Evolutionary conservation across 495 filamentous ascomycete genomes (phyloP).

Genomic region (Podospora pseudocomata): DNA sequence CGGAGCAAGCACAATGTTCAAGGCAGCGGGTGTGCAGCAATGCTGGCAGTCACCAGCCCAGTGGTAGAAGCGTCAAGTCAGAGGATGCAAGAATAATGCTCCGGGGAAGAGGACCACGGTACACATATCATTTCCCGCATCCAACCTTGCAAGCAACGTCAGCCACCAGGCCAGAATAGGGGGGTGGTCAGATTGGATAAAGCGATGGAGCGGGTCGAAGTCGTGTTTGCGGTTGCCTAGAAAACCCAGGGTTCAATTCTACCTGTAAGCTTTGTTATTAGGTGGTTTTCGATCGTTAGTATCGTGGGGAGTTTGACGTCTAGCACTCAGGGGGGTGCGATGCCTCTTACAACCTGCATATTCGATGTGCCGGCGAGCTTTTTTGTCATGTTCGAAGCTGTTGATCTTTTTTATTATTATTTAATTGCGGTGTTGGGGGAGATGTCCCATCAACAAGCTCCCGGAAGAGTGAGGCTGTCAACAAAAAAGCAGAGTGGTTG

Average conservation of each 20-base stretch:
- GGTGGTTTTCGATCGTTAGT: neutral
- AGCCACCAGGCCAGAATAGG: neutral
- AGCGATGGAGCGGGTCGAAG: neutral
- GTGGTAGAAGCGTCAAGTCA: neutral
- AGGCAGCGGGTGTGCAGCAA: neutral
- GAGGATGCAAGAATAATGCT: neutral
- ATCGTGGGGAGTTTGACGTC: neutral
- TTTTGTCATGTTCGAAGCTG: neutral
- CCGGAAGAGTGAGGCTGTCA: neutral
- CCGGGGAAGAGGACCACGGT: neutral
- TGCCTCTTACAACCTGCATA: neutral
- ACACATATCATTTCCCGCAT: neutral
- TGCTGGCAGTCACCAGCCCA: neutral
- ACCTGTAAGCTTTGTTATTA: neutral
- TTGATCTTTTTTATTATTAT: neutral
- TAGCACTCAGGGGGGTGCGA: neutral
- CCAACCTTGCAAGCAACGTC: neutral
- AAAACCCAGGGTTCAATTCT: neutral
- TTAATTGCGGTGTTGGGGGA: neutral
- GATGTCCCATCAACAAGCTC: neutral
- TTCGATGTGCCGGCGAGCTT: neutral
- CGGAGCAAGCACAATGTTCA: neutral
- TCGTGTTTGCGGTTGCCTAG: neutral
- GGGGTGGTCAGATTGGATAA: neutral
- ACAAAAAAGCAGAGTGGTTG: neutral